A percentile compares a stretch with the other conserved stretches of the same genome.
Conservation (phyloP, 495 filamentous ascomycete species). For the Jackrogersella minutella region DNA sequence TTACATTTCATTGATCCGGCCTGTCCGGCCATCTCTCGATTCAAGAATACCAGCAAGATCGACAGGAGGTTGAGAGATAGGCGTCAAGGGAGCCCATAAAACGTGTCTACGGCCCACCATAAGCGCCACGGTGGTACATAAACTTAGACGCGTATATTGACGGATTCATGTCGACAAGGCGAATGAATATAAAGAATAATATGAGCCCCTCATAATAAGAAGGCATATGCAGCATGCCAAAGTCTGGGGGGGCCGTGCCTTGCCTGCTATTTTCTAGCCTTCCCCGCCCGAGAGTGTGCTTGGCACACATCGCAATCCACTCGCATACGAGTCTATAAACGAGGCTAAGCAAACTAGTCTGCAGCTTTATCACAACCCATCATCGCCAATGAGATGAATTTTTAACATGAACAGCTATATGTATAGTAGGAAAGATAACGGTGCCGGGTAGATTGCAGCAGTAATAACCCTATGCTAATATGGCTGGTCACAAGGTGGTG, state of each 20-base stretch:
- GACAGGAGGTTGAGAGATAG: constrained; percentile 11
- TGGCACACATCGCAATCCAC: constrained; percentile 8
- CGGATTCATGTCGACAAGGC: constrained; percentile 23
- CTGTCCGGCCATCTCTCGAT: not conserved
- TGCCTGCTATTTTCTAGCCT: constrained; percentile 17
- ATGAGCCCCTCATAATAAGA: constrained; percentile 15
- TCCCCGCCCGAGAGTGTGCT: constrained; percentile 16
- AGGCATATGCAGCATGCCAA: constrained; percentile 20
- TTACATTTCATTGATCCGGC: constrained; percentile 4
- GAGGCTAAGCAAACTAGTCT: constrained; percentile 14
- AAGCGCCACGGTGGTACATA: constrained; percentile 4
- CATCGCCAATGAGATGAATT: constrained; percentile 12
- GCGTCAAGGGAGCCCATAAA: constrained; percentile 23
- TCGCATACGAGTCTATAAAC: not conserved
- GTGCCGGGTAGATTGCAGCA: constrained; percentile 5
- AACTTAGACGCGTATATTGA: constrained; percentile 15
- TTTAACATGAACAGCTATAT: not conserved
- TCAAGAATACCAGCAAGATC: constrained; percentile 2
- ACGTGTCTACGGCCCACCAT: constrained; percentile 10
- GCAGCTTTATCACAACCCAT: constrained; percentile 26
- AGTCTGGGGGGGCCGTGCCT: constrained; percentile 29
- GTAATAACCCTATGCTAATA: not conserved
- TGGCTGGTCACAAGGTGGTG: constrained; percentile 9
- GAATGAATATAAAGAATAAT: constrained; percentile 11
- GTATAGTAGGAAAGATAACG: not conserved